Conservation (phyloP, 2,329 filamentous ascomycete species). For the Phoma sp. region DNA sequence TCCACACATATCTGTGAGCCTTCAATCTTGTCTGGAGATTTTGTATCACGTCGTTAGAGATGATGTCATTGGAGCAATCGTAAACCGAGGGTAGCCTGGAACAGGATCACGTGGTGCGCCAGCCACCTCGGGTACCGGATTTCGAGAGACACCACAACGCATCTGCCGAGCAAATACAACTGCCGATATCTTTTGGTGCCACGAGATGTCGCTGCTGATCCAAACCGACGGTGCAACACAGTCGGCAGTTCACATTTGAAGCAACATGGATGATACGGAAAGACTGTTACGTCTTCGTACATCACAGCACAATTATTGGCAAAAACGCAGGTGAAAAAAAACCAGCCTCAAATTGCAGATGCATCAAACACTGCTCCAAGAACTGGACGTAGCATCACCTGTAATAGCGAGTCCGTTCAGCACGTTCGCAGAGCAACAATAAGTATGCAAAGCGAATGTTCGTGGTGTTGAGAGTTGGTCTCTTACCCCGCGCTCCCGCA, state of each 20-base stretch:
- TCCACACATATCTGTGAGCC: too few relatives aligned
- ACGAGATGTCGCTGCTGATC: slow-evolving; percentile 1
- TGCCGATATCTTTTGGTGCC: slow-evolving; percentile 9
- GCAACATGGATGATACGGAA: slow-evolving; percentile 1
- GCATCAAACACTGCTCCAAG: too few relatives aligned
- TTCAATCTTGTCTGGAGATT: too few relatives aligned
- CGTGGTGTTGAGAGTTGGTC: slow-evolving; percentile 2
- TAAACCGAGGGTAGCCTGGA: neutral
- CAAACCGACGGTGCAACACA: neutral
- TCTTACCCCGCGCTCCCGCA: slow-evolving; percentile 7
- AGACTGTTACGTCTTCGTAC: neutral
- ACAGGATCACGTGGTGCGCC: neutral
- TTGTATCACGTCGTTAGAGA: neutral
- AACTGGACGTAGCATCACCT: too few relatives aligned
- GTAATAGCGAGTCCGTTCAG: too few relatives aligned
- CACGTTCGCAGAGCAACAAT: neutral
- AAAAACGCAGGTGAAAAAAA: too few relatives aligned
- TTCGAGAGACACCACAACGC: neutral
- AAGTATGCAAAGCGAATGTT: neutral
- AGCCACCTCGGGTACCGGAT: neutral
- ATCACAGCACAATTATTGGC: neutral
- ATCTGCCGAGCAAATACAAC: slow-evolving; percentile 18
- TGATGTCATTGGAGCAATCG: too few relatives aligned
- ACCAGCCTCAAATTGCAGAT: too few relatives aligned
- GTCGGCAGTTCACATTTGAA: slow-evolving; percentile 14